These are phyloP conservation scores for Amanita pallidorosea DNA, from an alignment of 768 basidiomycete genomes.

Conservation along the genomic window DNA sequence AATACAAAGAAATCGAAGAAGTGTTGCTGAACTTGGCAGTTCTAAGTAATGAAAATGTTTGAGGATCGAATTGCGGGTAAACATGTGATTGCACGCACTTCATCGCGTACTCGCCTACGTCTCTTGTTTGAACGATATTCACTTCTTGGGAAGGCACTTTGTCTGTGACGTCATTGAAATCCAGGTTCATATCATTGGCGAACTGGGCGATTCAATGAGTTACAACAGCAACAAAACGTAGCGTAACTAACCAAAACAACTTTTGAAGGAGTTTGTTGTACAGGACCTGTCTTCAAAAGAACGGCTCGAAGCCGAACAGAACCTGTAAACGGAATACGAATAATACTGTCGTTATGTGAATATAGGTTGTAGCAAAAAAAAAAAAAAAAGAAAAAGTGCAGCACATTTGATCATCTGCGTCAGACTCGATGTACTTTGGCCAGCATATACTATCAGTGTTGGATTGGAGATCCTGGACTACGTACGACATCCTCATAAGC, in stretches of 20 bases:
- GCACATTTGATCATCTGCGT: constrained; percentile 86
- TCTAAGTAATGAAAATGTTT: constrained; percentile 25
- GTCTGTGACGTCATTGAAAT: constrained; percentile 67
- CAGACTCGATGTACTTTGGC: constrained; percentile 70
- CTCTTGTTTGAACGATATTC: constrained; percentile 53
- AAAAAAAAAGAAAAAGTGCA: background rate
- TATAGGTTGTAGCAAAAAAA: background rate
- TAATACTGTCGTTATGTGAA: constrained; percentile 39
- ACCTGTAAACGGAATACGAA: constrained; percentile 81
- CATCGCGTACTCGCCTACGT: constrained; percentile 78
- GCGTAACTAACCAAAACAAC: constrained; percentile 48
- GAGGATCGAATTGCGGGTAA: background rate
- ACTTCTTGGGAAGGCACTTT: constrained; percentile 64
- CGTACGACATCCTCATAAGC: constrained; percentile 47
- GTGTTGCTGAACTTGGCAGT: constrained; percentile 80
- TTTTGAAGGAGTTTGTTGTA: constrained; percentile 64
- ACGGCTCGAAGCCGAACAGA: constrained; percentile 77
- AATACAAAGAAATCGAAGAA: constrained; percentile 72
- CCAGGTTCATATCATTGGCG: constrained; percentile 65
- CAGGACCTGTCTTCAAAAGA: constrained; percentile 77
- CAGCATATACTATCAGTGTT: background rate
- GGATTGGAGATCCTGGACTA: constrained; percentile 1
- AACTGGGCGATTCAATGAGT: constrained; percentile 41
- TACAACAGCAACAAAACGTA: background rate
- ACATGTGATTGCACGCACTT: constrained; percentile 38